Conservation (phyloP, 306 rosid genomes). For the Pyrus bretschneideri region DNA sequence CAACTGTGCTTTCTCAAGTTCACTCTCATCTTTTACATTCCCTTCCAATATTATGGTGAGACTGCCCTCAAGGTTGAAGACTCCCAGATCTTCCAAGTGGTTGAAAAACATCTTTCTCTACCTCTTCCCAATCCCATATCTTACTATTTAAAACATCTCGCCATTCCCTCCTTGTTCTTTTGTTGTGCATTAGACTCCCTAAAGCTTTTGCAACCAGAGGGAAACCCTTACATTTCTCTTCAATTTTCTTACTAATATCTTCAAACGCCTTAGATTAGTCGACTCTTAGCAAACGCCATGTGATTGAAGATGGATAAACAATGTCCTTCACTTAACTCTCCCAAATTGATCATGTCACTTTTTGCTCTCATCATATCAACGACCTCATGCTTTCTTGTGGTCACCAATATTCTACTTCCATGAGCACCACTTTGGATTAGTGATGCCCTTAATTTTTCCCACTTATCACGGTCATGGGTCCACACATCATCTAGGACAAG, state of each 20-base stretch:
- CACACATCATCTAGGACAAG: slow-evolving; percentile 20
- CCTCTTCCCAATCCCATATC: not conserved
- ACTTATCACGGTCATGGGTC: not conserved
- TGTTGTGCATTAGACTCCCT: slow-evolving; percentile 7
- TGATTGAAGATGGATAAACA: no score
- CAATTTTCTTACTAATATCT: not conserved
- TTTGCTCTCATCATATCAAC: not conserved
- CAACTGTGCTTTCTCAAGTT: no score
- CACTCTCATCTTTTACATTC: no score
- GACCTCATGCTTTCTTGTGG: not conserved
- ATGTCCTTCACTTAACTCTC: not conserved
- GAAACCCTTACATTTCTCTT: not conserved
- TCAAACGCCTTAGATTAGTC: not conserved
- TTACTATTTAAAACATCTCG: not conserved
- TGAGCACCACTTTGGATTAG: not conserved
- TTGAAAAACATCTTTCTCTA: not conserved
- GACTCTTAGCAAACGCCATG: not conserved
- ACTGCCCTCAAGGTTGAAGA: no score
- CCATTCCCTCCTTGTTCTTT: not conserved
- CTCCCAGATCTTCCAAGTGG: not conserved
- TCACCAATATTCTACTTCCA: slow-evolving; percentile 9
- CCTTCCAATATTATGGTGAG: no score
- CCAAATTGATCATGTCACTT: no score
- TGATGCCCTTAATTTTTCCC: not conserved
- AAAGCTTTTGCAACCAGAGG: not conserved